Evolutionary conservation across 306 rosid species (phyloP).

Genomic region (Vigna radiata): DNA sequence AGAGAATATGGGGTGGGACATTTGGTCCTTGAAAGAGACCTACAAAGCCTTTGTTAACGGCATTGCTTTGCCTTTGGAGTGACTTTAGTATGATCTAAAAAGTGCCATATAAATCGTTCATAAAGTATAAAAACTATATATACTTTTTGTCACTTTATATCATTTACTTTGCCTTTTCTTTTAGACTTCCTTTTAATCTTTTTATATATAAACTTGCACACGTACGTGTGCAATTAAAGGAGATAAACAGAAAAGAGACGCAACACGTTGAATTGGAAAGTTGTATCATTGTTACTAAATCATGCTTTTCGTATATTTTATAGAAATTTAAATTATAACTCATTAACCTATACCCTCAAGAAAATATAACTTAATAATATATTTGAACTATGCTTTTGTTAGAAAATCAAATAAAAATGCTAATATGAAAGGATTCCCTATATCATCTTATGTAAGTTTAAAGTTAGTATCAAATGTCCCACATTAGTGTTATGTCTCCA

Average conservation of each 20-base stretch:
- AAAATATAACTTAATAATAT: not conserved
- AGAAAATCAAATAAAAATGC: too few relatives aligned
- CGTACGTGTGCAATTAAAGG: not conserved
- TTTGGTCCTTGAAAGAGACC: slow-evolving; percentile 37
- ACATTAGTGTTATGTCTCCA: too few relatives aligned
- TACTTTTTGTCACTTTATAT: slow-evolving; percentile 26
- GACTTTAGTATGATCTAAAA: slow-evolving; percentile 12
- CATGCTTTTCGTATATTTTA: too few relatives aligned
- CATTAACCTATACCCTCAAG: too few relatives aligned
- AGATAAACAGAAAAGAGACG: not conserved
- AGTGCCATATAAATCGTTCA: not conserved
- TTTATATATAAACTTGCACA: not conserved
- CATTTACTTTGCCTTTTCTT: not conserved
- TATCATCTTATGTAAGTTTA: too few relatives aligned
- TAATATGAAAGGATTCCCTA: too few relatives aligned
- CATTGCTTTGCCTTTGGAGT: slow-evolving; percentile 21
- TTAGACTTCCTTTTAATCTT: not conserved
- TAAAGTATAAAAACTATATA: not conserved
- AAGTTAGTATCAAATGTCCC: too few relatives aligned
- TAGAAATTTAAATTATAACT: not conserved
- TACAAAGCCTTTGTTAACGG: slow-evolving; percentile 40
- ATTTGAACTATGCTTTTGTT: too few relatives aligned
- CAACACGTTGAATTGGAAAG: too few relatives aligned
- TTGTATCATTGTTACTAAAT: not conserved
- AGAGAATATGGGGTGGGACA: slow-evolving; percentile 39